These are phyloP conservation scores for Heliosperma pusillum DNA, from an alignment of 148 eudicot species.

Conservation along the genomic window DNA sequence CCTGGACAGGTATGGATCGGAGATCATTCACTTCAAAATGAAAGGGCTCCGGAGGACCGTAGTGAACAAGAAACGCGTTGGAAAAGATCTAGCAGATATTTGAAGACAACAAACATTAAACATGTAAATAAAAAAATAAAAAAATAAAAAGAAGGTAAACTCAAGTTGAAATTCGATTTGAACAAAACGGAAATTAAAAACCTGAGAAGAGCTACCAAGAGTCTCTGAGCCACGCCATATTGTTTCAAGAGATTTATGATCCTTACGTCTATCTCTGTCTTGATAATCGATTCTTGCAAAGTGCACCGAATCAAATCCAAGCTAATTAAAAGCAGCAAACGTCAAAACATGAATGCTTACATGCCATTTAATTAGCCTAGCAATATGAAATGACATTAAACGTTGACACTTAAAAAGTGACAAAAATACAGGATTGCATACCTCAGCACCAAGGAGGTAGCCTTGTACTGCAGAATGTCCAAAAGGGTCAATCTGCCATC, in stretches of 20 bases:
- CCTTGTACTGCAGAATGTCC: conserved; percentile 97
- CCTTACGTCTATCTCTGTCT: conserved; percentile 60
- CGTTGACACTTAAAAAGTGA: background rate
- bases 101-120: background rate
- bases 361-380: background rate
- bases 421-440: conserved; percentile 6
- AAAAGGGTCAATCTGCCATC: conserved; percentile 96
- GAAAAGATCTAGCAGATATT: conserved; percentile 57
- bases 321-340: conserved; percentile 43
- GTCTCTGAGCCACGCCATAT: conserved; percentile 90
- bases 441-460: conserved; percentile 86
- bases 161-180: background rate
- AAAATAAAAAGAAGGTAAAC: background rate
- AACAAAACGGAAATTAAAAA: conserved; percentile 14
- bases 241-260: conserved; percentile 78
- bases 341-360: conserved; percentile 6
- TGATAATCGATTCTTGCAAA: conserved; percentile 93
- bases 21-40: conserved; percentile 60
- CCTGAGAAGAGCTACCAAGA: conserved; percentile 87
- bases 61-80: conserved; percentile 71
- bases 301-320: conserved; percentile 89
- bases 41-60: conserved; percentile 65
- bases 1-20: conserved; percentile 53
- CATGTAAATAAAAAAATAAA: background rate
- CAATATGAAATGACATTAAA: background rate